These are phyloP conservation scores for Amoebophrya sp. DNA, from an alignment of 169 alveolate genomes.

Conservation along the genomic window DNA sequence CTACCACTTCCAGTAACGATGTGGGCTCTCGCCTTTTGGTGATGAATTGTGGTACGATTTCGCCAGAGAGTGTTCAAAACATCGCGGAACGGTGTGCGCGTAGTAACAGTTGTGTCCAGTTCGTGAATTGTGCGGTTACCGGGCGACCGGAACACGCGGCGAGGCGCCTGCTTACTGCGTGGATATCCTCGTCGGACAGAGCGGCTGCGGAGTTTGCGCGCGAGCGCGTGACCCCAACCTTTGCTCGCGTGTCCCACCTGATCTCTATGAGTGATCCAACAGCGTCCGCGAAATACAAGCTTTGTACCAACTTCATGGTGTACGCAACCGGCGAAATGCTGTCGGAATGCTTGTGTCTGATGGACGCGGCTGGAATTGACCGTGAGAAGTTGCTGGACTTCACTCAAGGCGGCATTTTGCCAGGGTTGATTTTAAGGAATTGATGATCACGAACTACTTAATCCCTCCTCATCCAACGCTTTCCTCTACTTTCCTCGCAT, in stretches of 20 bases:
- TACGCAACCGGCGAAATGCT: not conserved
- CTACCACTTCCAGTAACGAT: no score
- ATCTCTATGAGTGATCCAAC: not conserved
- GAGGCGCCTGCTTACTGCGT: not conserved
- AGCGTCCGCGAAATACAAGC: not conserved
- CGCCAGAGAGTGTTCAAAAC: not conserved
- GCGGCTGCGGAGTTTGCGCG: not conserved
- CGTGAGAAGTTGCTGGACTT: not conserved
- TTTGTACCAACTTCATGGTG: not conserved
- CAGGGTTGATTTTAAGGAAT: no score
- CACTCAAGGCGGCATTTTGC: not conserved
- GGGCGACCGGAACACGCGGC: conserved; percentile 4
- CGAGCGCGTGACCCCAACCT: not conserved
- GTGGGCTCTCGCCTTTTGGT: not conserved
- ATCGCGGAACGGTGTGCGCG: not conserved
- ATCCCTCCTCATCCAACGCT: no score
- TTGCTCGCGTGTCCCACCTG: not conserved
- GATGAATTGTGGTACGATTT: not conserved
- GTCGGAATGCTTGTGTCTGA: not conserved
- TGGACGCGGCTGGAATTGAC: not conserved
- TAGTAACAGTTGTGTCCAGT: not conserved
- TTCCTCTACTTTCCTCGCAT: no score
- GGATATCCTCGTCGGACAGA: not conserved
- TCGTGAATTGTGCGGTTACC: not conserved
- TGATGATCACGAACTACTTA: no score